Percentiles rank a stretch among this genome's conserved stretches.
These are phyloP conservation scores for Zygosaccharomyces pseudorouxii DNA, from an alignment of 805 yeast species.

Conservation along the genomic window DNA sequence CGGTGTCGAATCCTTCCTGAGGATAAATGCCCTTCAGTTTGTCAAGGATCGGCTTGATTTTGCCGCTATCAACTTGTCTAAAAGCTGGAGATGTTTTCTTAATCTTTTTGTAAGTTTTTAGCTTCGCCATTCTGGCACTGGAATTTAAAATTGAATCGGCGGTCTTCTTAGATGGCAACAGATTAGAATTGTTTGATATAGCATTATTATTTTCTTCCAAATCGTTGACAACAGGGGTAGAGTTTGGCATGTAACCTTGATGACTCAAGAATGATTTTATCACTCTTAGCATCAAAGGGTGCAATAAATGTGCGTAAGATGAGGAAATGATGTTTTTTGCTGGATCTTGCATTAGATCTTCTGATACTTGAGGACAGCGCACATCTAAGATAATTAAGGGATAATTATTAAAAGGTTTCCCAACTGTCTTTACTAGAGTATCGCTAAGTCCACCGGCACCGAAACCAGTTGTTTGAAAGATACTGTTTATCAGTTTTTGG, in stretches of 20 bases:
- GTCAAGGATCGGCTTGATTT: neutral
- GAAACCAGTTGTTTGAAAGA: constrained; percentile 20
- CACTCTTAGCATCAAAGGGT: constrained; percentile 33
- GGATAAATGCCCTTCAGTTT: neutral
- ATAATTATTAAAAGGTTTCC: constrained; percentile 35
- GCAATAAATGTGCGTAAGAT: constrained; percentile 26
- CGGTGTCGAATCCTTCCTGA: neutral
- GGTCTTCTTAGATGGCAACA: neutral
- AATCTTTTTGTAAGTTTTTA: neutral
- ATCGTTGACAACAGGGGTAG: neutral
- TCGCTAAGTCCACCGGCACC: constrained; percentile 8
- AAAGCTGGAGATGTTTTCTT: neutral
- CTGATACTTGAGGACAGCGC: constrained; percentile 23
- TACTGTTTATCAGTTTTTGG: constrained; percentile 19
- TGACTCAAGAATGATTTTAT: constrained; percentile 29
- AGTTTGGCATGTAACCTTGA: constrained; percentile 20
- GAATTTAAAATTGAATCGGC: constrained; percentile 1
- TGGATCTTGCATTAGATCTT: constrained; percentile 42
- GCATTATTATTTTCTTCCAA: neutral
- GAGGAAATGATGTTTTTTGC: constrained; percentile 33
- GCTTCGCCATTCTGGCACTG: constrained; percentile 4
- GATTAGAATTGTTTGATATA: neutral
- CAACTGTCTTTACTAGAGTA: constrained; percentile 22
- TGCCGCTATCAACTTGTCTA: neutral
- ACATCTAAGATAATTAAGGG: constrained; percentile 41